Evolutionary conservation across 306 rosid species (phyloP).

Genomic region (Glycine latifolia): DNA sequence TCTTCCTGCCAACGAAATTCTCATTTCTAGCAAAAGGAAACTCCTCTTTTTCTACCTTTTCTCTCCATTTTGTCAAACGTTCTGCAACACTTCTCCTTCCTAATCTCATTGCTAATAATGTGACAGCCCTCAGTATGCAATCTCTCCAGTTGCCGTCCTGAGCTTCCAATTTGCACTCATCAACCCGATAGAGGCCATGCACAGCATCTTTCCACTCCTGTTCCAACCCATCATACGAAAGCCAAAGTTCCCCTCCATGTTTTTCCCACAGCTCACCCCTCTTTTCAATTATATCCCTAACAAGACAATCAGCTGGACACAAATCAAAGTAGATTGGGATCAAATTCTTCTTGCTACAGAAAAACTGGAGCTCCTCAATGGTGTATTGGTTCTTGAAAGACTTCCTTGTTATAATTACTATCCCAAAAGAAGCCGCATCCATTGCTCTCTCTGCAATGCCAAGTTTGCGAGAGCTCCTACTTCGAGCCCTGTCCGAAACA

Average conservation of each 20-base stretch:
- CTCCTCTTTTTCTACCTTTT: slow-evolving; percentile 82
- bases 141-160: slow-evolving; percentile 91
- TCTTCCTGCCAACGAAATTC: slow-evolving; percentile 79
- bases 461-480: slow-evolving; percentile 72
- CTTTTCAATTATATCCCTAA: slow-evolving; percentile 86
- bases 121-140: slow-evolving; percentile 74
- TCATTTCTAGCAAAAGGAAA: slow-evolving; percentile 77
- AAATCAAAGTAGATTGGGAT: slow-evolving; percentile 86
- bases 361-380: slow-evolving; percentile 78
- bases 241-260: slow-evolving; percentile 87
- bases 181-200: slow-evolving; percentile 72
- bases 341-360: slow-evolving; percentile 81
- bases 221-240: slow-evolving; percentile 77
- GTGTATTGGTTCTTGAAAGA: slow-evolving; percentile 86
- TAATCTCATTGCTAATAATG: slow-evolving; percentile 68
- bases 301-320: slow-evolving; percentile 81
- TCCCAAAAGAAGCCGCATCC: slow-evolving; percentile 88
- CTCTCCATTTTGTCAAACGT: slow-evolving; percentile 76
- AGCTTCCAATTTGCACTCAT: slow-evolving; percentile 90
- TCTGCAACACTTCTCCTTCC: slow-evolving; percentile 88
- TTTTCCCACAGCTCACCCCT: slow-evolving; percentile 93
- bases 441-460: slow-evolving; percentile 76
- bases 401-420: slow-evolving; percentile 76
- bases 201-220: slow-evolving; percentile 89
- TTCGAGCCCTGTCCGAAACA: slow-evolving; percentile 75